Evolutionary conservation across 805 yeast species (phyloP).

Genomic region (Dipodascopsis tothii): DNA sequence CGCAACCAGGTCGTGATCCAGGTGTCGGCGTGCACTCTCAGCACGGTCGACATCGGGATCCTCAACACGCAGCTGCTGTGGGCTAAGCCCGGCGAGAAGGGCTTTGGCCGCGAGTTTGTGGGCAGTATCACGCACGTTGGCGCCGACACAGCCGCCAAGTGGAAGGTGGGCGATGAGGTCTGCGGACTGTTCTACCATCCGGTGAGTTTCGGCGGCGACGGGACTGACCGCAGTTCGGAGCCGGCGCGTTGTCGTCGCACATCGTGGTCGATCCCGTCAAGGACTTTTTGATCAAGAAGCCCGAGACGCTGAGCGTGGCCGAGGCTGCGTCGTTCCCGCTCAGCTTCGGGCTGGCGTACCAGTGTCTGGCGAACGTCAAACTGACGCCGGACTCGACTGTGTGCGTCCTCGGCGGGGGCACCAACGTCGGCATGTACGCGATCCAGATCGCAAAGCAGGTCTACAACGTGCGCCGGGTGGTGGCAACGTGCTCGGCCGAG

Average conservation of each 20-base stretch:
- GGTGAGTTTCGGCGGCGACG: conserved; percentile 5
- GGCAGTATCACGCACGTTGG: conserved; percentile 58
- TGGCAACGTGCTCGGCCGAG: conserved; percentile 47
- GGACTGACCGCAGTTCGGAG: conserved; percentile 32
- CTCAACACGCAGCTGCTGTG: conserved; percentile 42
- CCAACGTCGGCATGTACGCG: conserved; percentile 55
- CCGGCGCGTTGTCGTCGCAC: conserved; percentile 54
- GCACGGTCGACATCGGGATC: conserved; percentile 59
- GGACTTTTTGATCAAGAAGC: conserved; percentile 45
- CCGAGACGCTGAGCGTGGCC: conserved; percentile 40
- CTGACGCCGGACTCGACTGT: conserved; percentile 43
- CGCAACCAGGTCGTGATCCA: conserved; percentile 48
- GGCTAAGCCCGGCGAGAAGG: conserved; percentile 45
- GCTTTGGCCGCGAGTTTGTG: conserved; percentile 63
- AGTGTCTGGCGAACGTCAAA: conserved; percentile 33
- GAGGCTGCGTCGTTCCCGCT: conserved; percentile 64
- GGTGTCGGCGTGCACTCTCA: conserved; percentile 52
- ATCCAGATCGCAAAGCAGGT: conserved; percentile 50
- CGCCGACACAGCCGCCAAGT: conserved; percentile 33
- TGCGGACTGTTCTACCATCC: conserved; percentile 53
- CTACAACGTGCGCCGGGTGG: conserved; percentile 44
- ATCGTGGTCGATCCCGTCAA: conserved; percentile 46
- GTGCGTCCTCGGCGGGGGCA: conserved; percentile 65
- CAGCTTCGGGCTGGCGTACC: conserved; percentile 56
- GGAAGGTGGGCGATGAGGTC: conserved; percentile 53